Evolutionary conservation across 2,329 filamentous ascomycete genomes (phyloP), one percentile per base, ranked within the genome.

Genomic region (Exophiala aquamarina): DNA sequence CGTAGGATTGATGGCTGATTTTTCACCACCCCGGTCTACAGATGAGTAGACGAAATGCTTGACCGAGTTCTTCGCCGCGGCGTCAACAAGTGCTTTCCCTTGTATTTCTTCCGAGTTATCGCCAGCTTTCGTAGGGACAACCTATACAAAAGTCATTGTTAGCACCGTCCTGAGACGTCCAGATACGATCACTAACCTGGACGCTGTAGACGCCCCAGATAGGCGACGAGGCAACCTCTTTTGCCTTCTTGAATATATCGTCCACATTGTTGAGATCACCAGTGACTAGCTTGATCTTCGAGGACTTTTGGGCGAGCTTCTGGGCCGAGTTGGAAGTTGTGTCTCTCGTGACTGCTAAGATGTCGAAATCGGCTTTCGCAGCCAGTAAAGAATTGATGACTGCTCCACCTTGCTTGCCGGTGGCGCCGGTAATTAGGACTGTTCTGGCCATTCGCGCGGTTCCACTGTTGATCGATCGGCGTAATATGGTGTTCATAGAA

Each of bases 371-470:
- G 38, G 42, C 37, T 3, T 49, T 31, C 15, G 57, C 61, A 34
- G 52, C 51, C 11, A 75, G 62, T 26, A 77, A 64, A 4, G 69
- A 68, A 39, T 67, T 60, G 43, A 76, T 65, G 5, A 73, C 67
- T 34, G 69, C 65, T 17, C 70, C 65, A 18, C 74, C 74, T 58
- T 77, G 74, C 28, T 73, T 71, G 35, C 74, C 74, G 0, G 74
- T 76, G 10, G 72, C 73, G 32, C 73, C 73, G 15, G 69, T 72
- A 39, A 76, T 59, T 47, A 77, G 66, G 41, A 74, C 19, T 32
- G 41, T 33, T 39, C 46, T 56, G 13, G 32, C n/a, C 35, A 37
- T 37, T 37, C 6, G 7, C 14, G 32, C 32, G 13, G 6, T 34
- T 34, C n/a, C 6, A 34, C 14, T 34, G 32, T n/a, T 14, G 17